Evolutionary conservation across 139 green algal genomes (phyloP), one percentile per base, ranked within the genome.

Genomic region (Chlamydomonas eustigma): DNA sequence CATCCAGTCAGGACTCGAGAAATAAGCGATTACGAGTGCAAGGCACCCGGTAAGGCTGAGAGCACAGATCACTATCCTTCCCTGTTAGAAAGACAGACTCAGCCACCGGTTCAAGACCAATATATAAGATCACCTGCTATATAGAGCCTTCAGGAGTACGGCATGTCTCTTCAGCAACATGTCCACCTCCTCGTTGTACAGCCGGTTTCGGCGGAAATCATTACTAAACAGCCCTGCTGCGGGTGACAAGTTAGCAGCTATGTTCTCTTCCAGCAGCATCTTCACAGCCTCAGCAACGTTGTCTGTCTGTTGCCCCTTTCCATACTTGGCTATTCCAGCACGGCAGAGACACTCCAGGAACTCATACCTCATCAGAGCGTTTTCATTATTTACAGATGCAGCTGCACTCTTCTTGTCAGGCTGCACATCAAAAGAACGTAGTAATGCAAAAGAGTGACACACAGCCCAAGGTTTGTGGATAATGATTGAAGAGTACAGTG

Each of bases 301-400:
- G 18, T 87, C 79, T 8, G 86, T 91, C 24, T 71, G 77, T 51
- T 85, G 77, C 30, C 83, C 87, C 79, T 92, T 92, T 75, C 85
- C 88, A 71, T 92, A 93, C 86, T 94, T 94, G 58, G 87, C 83
- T 31, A 92, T 84, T 50, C 78, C 85, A 86, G 90, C 73, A 32
- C 90, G 81, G 34, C 91, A 80, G 63, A 94, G 37, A 32, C 80
- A 80, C 72, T 94, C 90, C 52, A 93, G 39, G 73, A 92, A 92
- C 78, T 93, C 87, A 50, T 88, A 91, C 1, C 89, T 84, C 85
- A 93, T 91, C 74, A 93, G 78, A 3, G 84, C 81, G 71, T 91
- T 86, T 64, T 93, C 89, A 37, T 88, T 80, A 51, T 91, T 91
- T 72, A 89, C 80, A 50, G 73, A 25, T 3, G 76, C 74, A 75